These are phyloP conservation scores for Lachancea lanzarotensis DNA, from an alignment of 805 yeast genomes.

Conservation along the genomic window DNA sequence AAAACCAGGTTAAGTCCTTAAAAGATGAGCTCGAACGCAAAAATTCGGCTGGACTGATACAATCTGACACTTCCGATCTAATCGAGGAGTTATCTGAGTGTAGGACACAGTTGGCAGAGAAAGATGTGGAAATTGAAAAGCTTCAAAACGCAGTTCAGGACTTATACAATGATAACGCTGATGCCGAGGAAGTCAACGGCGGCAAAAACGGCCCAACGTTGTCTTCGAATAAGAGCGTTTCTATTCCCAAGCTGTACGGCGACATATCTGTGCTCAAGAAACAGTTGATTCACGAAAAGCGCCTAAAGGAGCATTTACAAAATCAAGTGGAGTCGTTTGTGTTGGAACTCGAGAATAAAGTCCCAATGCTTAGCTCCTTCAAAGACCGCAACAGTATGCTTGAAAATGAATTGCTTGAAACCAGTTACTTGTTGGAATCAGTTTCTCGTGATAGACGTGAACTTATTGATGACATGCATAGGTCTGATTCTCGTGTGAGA, in stretches of 20 bases:
- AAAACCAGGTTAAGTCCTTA: slow-evolving; percentile 32
- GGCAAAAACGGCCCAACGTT: slow-evolving; percentile 12
- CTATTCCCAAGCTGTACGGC: slow-evolving; percentile 37
- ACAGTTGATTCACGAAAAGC: slow-evolving; percentile 60
- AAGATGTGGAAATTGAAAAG: slow-evolving; percentile 31
- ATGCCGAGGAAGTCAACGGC: slow-evolving; percentile 2
- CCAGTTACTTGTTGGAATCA: slow-evolving; percentile 50
- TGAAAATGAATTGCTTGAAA: slow-evolving; percentile 49
- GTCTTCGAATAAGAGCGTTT: slow-evolving; percentile 5
- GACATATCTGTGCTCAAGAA: slow-evolving; percentile 60
- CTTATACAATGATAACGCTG: slow-evolving; percentile 25
- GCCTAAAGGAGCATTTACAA: slow-evolving; percentile 65
- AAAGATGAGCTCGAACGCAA: slow-evolving; percentile 48
- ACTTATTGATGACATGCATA: slow-evolving; percentile 24
- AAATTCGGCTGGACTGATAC: slow-evolving; percentile 33
- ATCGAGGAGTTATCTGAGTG: slow-evolving; percentile 30
- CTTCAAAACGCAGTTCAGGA: slow-evolving; percentile 43
- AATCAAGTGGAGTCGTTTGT: slow-evolving; percentile 65
- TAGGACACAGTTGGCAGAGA: slow-evolving; percentile 29
- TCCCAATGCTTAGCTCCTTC: slow-evolving; percentile 68
- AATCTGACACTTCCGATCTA: background rate
- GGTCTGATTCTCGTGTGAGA: slow-evolving; percentile 19
- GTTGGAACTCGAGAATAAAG: slow-evolving; percentile 66
- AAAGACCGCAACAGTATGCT: slow-evolving; percentile 50
- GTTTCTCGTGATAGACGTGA: slow-evolving; percentile 44